Conservation (phyloP, 495 filamentous ascomycete species). For the Penicillium maclennaniae region DNA sequence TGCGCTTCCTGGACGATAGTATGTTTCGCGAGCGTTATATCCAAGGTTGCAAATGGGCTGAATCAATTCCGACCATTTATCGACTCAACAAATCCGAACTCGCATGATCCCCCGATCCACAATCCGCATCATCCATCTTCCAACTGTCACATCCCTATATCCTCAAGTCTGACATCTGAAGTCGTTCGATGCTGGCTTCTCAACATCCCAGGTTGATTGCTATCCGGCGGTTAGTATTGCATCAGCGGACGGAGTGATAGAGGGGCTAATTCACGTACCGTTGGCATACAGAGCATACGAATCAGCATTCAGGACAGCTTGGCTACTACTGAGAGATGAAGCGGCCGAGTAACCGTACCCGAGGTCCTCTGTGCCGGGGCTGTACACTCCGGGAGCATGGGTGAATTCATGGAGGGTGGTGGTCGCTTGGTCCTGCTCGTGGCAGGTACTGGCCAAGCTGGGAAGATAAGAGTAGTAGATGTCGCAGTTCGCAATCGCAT, state of each 20-base stretch:
- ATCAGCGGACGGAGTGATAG: neutral
- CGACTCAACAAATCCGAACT: too few species aligned
- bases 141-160: neutral
- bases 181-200: neutral
- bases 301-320: slow-evolving; percentile 59
- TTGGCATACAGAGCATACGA: slow-evolving; percentile 61
- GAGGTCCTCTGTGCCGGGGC: slow-evolving; percentile 53
- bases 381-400: slow-evolving; percentile 53
- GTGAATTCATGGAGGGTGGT: slow-evolving; percentile 62
- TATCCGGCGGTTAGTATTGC: slow-evolving; percentile 9
- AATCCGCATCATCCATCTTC: too few species aligned
- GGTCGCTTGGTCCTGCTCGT: slow-evolving; percentile 56
- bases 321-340: slow-evolving; percentile 32
- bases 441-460: slow-evolving; percentile 42
- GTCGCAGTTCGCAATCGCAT: slow-evolving; percentile 54
- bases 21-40: too few species aligned
- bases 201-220: slow-evolving; percentile 26
- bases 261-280: slow-evolving; percentile 28
- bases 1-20: too few species aligned
- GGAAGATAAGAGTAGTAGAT: slow-evolving; percentile 52
- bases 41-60: too few species aligned
- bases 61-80: too few species aligned
- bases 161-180: neutral
- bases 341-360: slow-evolving; percentile 57
- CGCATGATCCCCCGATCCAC: too few species aligned